Conservation (phyloP, 352 stramenopile genomes). For the Phytopythium vexans region DNA sequence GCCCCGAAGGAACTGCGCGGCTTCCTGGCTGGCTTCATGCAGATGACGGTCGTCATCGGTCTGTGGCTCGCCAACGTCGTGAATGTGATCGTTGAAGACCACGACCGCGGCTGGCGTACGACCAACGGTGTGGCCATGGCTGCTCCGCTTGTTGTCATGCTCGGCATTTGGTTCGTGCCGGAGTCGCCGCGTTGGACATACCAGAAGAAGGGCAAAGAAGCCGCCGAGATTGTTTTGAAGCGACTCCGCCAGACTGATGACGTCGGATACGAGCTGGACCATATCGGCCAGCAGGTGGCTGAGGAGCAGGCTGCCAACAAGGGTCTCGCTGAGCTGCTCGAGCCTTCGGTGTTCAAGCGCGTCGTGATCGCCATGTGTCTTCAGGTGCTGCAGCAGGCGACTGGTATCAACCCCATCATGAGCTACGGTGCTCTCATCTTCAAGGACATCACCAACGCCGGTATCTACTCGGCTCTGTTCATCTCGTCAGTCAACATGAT, state of each 20-base stretch:
- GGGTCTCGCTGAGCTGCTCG: slow-evolving; percentile 19
- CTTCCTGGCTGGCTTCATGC: slow-evolving; percentile 35
- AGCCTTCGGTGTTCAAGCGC: slow-evolving; percentile 20
- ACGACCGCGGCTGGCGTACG: slow-evolving; percentile 24
- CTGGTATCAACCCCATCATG: slow-evolving; percentile 32
- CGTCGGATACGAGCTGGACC: slow-evolving; percentile 27
- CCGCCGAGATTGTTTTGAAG: slow-evolving; percentile 24
- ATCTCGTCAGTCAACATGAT: slow-evolving; percentile 28
- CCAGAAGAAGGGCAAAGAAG: slow-evolving; percentile 27
- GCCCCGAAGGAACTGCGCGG: slow-evolving; percentile 30
- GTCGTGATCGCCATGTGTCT: slow-evolving; percentile 25
- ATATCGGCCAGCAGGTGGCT: slow-evolving; percentile 32
- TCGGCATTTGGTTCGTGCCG: too few relatives aligned
- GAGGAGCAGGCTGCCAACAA: slow-evolving; percentile 19
- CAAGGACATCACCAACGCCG: slow-evolving; percentile 27
- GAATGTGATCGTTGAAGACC: slow-evolving; percentile 28
- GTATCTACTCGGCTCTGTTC: slow-evolving; percentile 23
- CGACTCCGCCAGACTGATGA: slow-evolving; percentile 26
- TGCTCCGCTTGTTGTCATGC: slow-evolving; percentile 26
- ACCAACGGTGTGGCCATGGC: slow-evolving; percentile 33
- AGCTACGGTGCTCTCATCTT: slow-evolving; percentile 37
- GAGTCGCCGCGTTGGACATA: slow-evolving; percentile 42
- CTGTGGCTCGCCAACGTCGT: slow-evolving; percentile 33
- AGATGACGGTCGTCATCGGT: slow-evolving; percentile 31
- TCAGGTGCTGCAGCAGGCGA: slow-evolving; percentile 31